A percentile compares a stretch with the other conserved stretches of the same genome.
phyloP scores from a whole-genome alignment of 768 basidiomycete species.

The Cyclocybe aegerita region DNA sequence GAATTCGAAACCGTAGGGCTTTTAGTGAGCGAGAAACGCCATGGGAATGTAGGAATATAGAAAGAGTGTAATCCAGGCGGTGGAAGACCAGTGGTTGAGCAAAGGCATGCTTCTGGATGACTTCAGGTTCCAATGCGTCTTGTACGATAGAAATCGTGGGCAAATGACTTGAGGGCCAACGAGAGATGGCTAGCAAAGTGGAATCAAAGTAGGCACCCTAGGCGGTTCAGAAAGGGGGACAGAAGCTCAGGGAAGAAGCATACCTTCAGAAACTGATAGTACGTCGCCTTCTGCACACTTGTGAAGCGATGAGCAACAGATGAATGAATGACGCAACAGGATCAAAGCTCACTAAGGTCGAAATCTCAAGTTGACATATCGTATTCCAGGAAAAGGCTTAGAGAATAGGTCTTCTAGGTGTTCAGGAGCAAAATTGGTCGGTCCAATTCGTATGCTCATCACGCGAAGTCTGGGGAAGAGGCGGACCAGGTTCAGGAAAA shows the following conservation, averaged over 20 bases:
- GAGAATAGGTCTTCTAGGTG: slow-evolving; percentile 69
- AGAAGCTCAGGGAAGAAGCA: background rate
- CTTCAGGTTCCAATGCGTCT: slow-evolving; percentile 52
- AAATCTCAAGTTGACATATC: slow-evolving; percentile 65
- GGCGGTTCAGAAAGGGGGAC: background rate
- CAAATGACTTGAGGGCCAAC: too few species aligned
- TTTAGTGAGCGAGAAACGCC: slow-evolving; percentile 50
- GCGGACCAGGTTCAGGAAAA: slow-evolving; percentile 66
- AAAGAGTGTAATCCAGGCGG: slow-evolving; percentile 52
- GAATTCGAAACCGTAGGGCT: slow-evolving; percentile 70
- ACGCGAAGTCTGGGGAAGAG: slow-evolving; percentile 50
- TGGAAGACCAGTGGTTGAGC: slow-evolving; percentile 92
- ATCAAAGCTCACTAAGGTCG: slow-evolving; percentile 69
- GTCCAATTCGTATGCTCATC: slow-evolving; percentile 70
- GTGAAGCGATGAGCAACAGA: slow-evolving; percentile 2
- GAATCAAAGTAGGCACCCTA: slow-evolving; percentile 87
- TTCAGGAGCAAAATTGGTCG: slow-evolving; percentile 75
- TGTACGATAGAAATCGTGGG: slow-evolving; percentile 62
- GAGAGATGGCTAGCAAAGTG: slow-evolving; percentile 56
- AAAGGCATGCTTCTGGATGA: slow-evolving; percentile 36
- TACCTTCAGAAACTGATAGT: slow-evolving; percentile 81
- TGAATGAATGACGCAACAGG: too few species aligned
- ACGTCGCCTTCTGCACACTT: slow-evolving; percentile 69
- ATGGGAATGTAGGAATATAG: slow-evolving; percentile 43
- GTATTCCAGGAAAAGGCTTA: slow-evolving; percentile 44